Base-by-base conservation (phyloP, 2,329 filamentous ascomycete species). In the Myriosclerotinia scirpicola region DNA sequence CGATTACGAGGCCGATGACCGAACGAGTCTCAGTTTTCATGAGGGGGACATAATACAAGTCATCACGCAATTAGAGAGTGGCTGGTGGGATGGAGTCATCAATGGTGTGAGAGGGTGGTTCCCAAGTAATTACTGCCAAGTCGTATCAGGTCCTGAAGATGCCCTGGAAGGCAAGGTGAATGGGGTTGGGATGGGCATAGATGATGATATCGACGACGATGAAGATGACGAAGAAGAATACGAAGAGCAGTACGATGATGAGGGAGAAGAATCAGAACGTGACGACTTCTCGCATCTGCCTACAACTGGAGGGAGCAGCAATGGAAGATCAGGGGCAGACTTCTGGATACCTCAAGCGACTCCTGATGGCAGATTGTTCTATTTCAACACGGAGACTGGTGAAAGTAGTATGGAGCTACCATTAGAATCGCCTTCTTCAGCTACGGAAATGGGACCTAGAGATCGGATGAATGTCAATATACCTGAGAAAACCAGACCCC, bases 301-400 rank as follows among this genome's bases (percentile, higher is more conserved):
- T 7, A 84, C 92, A 60, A 92, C 96, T 75, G 87, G 88, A 60
- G 82, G 83, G 26, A 84, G 84, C 55, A 79, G 78, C 69, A 82
- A 79, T 70, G 88, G 89, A 74, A 90, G 91, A 75, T 93, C 95
- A 73, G 89, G 94, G 77, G 93, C 94, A 55, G 94, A 96, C 71
- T 99, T 96, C 77, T 99, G 95, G 95, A 97, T 99, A 72, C 95
- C 95, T 22, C 95, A 99, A 80, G 95, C 93, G 17, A 99, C 95
- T 0, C 87, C 92, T 1, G 93, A 98, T 77, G 95, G 95, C 64
- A 86, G 93, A 66, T 80, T 99, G 34, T 99, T 96, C 79, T 99
- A 98, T 80, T 98, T 96, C 84, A 99, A 99, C 78, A 98, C 94
- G 69, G 88, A 97, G 81, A 99, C 95, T 0, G 93, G 94, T 65